Evolutionary conservation across 352 stramenopile species (phyloP).

Genomic region (Saprolegnia parasitica): DNA sequence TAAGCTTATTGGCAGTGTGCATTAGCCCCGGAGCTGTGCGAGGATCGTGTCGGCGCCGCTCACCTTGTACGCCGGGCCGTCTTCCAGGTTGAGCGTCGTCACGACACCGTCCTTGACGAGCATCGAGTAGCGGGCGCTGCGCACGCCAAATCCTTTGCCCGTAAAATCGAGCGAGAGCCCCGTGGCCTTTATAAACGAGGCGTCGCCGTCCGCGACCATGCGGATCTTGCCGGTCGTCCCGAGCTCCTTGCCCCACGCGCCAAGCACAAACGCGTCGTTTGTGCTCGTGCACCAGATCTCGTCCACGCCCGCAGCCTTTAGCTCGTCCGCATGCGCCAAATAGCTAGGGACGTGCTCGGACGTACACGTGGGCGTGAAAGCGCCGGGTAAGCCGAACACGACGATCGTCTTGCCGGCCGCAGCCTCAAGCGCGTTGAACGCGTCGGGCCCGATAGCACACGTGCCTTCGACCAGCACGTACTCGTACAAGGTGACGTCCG

Average conservation of each 20-base stretch:
- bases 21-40: background rate
- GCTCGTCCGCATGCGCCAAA: background rate
- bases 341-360: background rate
- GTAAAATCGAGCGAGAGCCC: background rate
- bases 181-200: constrained; percentile 1
- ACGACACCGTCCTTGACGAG: constrained; percentile 28
- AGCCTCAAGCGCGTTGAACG: background rate
- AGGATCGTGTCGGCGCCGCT: constrained; percentile 17
- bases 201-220: constrained; percentile 24
- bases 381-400: constrained; percentile 7
- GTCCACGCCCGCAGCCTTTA: constrained; percentile 9
- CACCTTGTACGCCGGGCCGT: background rate
- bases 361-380: constrained; percentile 8
- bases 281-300: constrained; percentile 26
- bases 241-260: constrained; percentile 46
- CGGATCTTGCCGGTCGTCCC: constrained; percentile 7
- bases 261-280: constrained; percentile 25
- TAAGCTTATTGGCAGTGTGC: no score
- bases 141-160: constrained; percentile 10
- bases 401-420: constrained; percentile 7
- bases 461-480: constrained; percentile 12
- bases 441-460: background rate
- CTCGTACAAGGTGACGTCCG: background rate
- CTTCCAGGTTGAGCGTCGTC: constrained; percentile 21
- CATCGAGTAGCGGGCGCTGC: constrained; percentile 23